These are phyloP conservation scores for Claviceps sp. DNA, from an alignment of 2,329 filamentous ascomycete species.

Conservation along the genomic window DNA sequence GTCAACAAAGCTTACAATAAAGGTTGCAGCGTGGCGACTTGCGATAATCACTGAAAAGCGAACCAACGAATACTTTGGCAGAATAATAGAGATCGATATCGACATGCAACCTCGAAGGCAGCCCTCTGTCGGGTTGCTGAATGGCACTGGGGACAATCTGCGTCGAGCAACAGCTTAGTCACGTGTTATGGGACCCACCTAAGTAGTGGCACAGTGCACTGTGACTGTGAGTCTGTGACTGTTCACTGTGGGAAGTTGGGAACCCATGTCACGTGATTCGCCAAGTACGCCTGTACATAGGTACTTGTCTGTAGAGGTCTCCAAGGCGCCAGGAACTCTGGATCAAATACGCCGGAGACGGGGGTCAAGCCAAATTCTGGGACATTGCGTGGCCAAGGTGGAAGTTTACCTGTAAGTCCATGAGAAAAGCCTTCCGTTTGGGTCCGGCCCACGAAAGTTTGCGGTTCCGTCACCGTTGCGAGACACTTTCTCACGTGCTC, in stretches of 20 bases:
- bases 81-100: slow-evolving; percentile 25
- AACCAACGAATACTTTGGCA: slow-evolving; percentile 27
- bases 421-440: too few relatives aligned
- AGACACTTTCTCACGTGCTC: too few relatives aligned
- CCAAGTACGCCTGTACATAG: too few relatives aligned
- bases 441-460: too few relatives aligned
- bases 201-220: not conserved
- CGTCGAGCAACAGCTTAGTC: not conserved
- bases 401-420: too few relatives aligned
- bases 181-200: not conserved
- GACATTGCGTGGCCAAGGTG: too few relatives aligned
- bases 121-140: not conserved
- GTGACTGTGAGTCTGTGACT: not conserved
- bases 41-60: slow-evolving; percentile 19
- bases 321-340: not conserved
- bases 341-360: too few relatives aligned
- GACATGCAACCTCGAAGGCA: slow-evolving; percentile 10
- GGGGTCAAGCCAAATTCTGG: too few relatives aligned
- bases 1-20: slow-evolving; percentile 17
- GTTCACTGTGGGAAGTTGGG: not conserved
- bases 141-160: slow-evolving; percentile 1
- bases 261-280: not conserved
- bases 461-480: too few relatives aligned
- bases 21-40: slow-evolving; percentile 18
- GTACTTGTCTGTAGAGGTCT: too few relatives aligned